These are phyloP conservation scores for Nitzschia sp. DNA, from an alignment of 108 stramenopile genomes.

Conservation along the genomic window DNA sequence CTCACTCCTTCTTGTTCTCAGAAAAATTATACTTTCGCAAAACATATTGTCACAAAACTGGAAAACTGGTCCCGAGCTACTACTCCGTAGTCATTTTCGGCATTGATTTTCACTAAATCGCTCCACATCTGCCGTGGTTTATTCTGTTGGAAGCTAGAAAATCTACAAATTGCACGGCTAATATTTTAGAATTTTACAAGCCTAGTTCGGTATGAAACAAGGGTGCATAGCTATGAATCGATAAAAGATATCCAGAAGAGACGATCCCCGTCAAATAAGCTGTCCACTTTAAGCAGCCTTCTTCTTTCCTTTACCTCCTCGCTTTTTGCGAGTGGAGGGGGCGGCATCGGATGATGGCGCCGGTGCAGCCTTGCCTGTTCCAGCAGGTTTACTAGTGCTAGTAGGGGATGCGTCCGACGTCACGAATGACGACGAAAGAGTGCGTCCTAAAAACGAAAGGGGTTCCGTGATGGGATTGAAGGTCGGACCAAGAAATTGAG, in stretches of 20 bases:
- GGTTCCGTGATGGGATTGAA: conserved; percentile 55
- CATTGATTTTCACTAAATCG: no score
- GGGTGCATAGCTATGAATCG: no score
- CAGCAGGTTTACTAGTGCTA: not conserved
- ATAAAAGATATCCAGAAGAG: no score
- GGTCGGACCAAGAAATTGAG: conserved; percentile 62
- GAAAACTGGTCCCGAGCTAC: not conserved
- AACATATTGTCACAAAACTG: conserved; percentile 85
- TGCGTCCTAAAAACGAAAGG: not conserved
- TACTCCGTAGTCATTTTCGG: not conserved
- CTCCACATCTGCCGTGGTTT: no score
- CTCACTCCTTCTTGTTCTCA: conserved; percentile 15
- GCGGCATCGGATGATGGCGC: not conserved
- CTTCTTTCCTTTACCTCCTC: not conserved
- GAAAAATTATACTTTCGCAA: conserved; percentile 88
- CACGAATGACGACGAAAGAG: not conserved
- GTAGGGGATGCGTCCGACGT: not conserved
- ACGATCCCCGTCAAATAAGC: no score
- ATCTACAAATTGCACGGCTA: not conserved
- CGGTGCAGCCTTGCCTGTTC: no score
- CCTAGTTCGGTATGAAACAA: no score
- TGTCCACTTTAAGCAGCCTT: not conserved
- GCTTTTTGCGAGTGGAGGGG: not conserved
- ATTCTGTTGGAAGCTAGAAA: conserved; percentile 2
- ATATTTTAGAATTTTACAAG: not conserved